phyloP scores from a whole-genome alignment of 2,329 filamentous ascomycete species.

The Epichloe scottii region DNA sequence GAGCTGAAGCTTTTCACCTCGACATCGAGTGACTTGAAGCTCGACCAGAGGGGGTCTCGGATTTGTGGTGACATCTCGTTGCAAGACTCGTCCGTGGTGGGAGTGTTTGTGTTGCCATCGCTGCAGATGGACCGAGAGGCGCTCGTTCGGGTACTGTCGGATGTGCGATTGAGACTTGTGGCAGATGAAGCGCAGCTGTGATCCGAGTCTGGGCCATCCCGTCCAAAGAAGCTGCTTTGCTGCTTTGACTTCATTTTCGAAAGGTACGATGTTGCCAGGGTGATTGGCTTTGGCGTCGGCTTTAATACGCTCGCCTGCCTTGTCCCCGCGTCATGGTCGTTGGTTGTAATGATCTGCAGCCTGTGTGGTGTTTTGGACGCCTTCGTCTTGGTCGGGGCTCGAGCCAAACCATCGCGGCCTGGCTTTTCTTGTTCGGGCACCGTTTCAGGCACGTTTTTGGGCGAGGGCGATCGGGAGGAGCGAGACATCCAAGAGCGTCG shows the following conservation, averaged over 20 bases:
- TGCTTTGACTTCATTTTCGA: conserved; percentile 36
- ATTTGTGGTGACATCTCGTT: conserved; percentile 29
- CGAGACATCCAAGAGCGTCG: conserved; percentile 7
- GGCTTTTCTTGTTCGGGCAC: conserved; percentile 13
- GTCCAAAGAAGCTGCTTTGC: conserved; percentile 27
- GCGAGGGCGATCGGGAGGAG: conserved; percentile 23
- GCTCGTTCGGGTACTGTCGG: conserved; percentile 22
- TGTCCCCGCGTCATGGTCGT: conserved; percentile 11
- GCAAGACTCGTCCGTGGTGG: conserved; percentile 31
- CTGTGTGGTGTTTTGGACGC: conserved; percentile 12
- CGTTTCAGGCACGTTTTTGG: conserved; percentile 21
- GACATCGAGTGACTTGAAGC: conserved; percentile 42
- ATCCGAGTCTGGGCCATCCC: conserved; percentile 24
- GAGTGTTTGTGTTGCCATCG: conserved; percentile 25
- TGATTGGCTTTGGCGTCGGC: conserved; percentile 25
- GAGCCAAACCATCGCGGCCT: conserved; percentile 5
- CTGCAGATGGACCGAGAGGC: conserved; percentile 27
- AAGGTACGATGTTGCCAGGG: conserved; percentile 35
- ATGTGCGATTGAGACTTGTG: conserved; percentile 31
- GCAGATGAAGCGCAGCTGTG: conserved; percentile 35
- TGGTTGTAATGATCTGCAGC: conserved; percentile 16
- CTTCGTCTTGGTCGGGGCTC: not conserved
- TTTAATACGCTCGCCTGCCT: conserved; percentile 23
- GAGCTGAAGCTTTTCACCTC: conserved; percentile 46
- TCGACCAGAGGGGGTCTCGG: conserved; percentile 42